A percentile compares a stretch with the other conserved stretches of the same genome.
These are phyloP conservation scores for Luffa acutangula DNA, from an alignment of 306 rosid genomes.

Conservation along the genomic window DNA sequence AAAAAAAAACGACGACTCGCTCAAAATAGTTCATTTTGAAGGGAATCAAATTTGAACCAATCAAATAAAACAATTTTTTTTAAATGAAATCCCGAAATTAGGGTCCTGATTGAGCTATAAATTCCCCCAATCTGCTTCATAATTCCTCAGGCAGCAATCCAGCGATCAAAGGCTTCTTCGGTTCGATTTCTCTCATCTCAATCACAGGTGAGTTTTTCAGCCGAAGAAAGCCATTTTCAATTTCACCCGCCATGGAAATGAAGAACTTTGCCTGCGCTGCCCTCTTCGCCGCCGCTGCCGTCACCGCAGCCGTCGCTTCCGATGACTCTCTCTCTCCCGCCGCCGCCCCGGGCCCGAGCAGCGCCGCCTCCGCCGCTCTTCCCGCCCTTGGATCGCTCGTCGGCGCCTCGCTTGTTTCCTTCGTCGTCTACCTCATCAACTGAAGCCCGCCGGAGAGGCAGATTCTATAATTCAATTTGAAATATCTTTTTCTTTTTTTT, in stretches of 20 bases:
- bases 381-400: conserved; percentile 16
- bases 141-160: neutral
- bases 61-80: neutral
- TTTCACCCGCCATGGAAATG: conserved; percentile 18
- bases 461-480: neutral
- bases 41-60: neutral
- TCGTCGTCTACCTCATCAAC: conserved; percentile 14
- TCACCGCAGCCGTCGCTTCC: conserved; percentile 13
- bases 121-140: neutral
- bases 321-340: conserved; percentile 9
- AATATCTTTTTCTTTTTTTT: neutral
- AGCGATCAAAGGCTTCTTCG: neutral
- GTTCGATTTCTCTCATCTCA: neutral
- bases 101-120: conserved; percentile 1
- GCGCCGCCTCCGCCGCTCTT: conserved; percentile 7
- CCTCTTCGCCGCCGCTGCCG: conserved; percentile 17
- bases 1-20: too few relatives aligned
- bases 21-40: too few relatives aligned
- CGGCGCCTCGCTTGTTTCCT: conserved; percentile 20
- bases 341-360: conserved; percentile 8
- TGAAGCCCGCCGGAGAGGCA: neutral
- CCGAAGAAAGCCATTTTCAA: conserved; percentile 6
- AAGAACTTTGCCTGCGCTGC: conserved; percentile 18
- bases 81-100: neutral
- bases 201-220: neutral